phyloP scores from a whole-genome alignment of 371 early-diverging fungal species.

The Saksenaea oblongispora region DNA sequence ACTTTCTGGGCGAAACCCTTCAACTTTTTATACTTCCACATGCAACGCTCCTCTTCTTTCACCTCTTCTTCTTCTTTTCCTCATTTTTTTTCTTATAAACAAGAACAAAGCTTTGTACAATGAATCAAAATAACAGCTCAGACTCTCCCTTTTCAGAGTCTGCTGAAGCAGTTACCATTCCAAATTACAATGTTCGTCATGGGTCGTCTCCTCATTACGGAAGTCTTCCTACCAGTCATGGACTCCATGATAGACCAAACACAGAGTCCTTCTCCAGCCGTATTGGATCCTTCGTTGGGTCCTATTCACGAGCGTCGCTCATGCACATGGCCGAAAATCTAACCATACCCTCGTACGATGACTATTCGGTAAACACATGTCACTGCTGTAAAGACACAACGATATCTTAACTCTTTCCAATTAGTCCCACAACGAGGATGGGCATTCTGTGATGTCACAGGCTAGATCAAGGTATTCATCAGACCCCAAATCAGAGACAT shows the following conservation, averaged over 20 bases:
- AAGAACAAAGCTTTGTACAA: conserved; percentile 6
- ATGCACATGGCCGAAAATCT: conserved; percentile 57
- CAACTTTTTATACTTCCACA: not conserved
- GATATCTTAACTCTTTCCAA: too few relatives aligned
- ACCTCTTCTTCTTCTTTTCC: not conserved
- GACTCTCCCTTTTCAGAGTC: conserved; percentile 1
- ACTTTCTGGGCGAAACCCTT: not conserved
- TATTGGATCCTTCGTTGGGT: conserved; percentile 48
- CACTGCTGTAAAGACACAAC: too few relatives aligned
- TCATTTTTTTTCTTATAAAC: not conserved
- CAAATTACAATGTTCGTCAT: not conserved
- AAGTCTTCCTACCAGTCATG: not conserved
- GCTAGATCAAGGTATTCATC: not conserved
- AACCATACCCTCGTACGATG: conserved; percentile 16
- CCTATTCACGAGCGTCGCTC: conserved; percentile 50
- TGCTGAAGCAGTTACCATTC: not conserved
- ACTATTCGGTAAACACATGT: not conserved
- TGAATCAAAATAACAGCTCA: conserved; percentile 14
- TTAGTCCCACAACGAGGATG: not conserved
- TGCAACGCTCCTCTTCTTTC: not conserved
- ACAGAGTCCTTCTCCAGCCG: conserved; percentile 21
- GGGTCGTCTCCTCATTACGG: not conserved
- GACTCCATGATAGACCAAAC: conserved; percentile 10
- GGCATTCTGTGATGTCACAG: not conserved
- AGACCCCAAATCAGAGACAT: not conserved